Evolutionary conservation across 2,329 filamentous ascomycete genomes (phyloP).

Genomic region (Trichoderma simmonsii): DNA sequence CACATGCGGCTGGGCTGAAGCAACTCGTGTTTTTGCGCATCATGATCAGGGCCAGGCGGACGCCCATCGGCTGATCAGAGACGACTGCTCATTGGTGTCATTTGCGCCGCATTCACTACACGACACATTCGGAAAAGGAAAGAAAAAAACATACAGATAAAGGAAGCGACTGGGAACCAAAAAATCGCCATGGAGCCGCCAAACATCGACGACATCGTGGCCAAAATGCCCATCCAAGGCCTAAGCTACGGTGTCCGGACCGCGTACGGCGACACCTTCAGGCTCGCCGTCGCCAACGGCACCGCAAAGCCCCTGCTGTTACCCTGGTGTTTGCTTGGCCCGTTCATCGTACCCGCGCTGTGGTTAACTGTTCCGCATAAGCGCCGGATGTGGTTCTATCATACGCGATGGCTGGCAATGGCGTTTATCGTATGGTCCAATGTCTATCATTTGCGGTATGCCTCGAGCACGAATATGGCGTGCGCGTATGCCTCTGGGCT

Average conservation of each 20-base stretch:
- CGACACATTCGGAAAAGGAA: background rate
- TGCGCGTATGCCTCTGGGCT: slow-evolving; percentile 51
- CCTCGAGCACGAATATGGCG: slow-evolving; percentile 52
- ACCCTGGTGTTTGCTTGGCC: slow-evolving; percentile 48
- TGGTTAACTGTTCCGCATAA: slow-evolving; percentile 57
- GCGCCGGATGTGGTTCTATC: slow-evolving; percentile 48
- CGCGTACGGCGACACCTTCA: slow-evolving; percentile 39
- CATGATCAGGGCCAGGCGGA: background rate
- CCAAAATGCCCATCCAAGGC: slow-evolving; percentile 16
- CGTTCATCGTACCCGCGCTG: slow-evolving; percentile 47
- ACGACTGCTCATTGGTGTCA: background rate
- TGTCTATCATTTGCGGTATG: slow-evolving; percentile 37
- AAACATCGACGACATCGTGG: background rate
- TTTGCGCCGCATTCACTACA: background rate
- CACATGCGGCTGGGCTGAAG: slow-evolving; percentile 6
- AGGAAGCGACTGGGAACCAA: background rate
- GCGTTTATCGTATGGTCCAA: slow-evolving; percentile 44
- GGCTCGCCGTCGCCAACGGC: slow-evolving; percentile 37
- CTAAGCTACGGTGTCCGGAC: slow-evolving; percentile 29
- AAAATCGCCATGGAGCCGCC: background rate
- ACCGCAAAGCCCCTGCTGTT: slow-evolving; percentile 47
- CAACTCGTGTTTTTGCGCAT: background rate
- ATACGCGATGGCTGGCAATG: slow-evolving; percentile 48
- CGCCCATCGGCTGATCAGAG: slow-evolving; percentile 5
- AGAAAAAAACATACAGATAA: background rate